Evolutionary conservation across 2,329 filamentous ascomycete genomes (phyloP), one percentile per base, ranked within the genome.

Genomic region (Fusarium pseudonygamai): DNA sequence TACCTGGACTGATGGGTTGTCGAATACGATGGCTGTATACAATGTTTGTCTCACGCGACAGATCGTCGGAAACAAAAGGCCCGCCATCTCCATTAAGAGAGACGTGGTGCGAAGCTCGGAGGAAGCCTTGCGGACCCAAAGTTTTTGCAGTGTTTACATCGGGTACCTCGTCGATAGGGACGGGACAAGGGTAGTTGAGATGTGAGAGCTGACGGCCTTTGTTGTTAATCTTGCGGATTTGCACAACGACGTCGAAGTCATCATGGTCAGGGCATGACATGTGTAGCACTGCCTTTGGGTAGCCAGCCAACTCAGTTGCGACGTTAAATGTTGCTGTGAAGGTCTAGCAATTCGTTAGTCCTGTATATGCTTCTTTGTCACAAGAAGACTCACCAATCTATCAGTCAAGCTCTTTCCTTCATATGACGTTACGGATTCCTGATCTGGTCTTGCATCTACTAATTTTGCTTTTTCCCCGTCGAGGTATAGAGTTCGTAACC

Each of bases 221-320:
- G 6, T 9, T 11, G 22, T 49, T 24, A 1, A 32, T 59, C 20
- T 78, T 77, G 28, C 72, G 64, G 7, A 78, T 49, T 6, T 68
- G 58, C 12, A 87, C 79, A 59, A 81, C 85, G 3, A 86, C 79
- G 34, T 81, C 83, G 65, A 87, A 80, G 59, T 87, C 85, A 45
- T 87, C 79, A 50, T 79, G 72, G 13, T 83, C 79, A 5, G 50
- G 52, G 8, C 70, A 72, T 7, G 67, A 68, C 60, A 72, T 68
- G 18, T 52, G 47, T 12, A 72, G 4, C 4, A 71, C 52, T 5
- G 46, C 63, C 13, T 67, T 70, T 18, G 56, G 67, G 16, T 39
- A 22, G 4, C 56, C 56, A 15, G 34, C 43, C 12, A 59, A 11
- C 26, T 39, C 43, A 30, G 56, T 59, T n/a, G 24, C 4, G 4